A percentile compares a stretch with the other conserved stretches of the same genome.
Conservation (phyloP, 306 rosid species). For the Psophocarpus tetragonolobus region DNA sequence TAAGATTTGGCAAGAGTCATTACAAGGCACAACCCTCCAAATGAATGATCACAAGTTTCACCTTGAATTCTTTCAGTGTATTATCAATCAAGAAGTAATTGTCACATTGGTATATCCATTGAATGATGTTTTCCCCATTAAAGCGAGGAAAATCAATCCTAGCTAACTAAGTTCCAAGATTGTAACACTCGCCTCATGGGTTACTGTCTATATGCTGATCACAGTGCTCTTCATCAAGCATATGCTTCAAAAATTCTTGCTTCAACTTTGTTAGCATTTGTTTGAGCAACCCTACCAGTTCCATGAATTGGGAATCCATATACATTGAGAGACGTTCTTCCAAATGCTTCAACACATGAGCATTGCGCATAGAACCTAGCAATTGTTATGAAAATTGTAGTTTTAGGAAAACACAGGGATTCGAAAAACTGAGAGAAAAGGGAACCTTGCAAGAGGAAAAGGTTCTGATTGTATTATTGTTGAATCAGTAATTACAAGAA, state of each 20-base stretch:
- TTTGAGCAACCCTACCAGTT: too few species aligned
- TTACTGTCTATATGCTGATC: too few species aligned
- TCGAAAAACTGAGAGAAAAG: too few species aligned
- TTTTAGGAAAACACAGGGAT: too few species aligned
- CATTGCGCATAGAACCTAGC: too few species aligned
- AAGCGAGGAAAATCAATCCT: not conserved
- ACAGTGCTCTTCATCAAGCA: not conserved
- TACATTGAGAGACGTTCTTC: not conserved
- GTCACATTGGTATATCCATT: too few species aligned
- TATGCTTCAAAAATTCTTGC: not conserved
- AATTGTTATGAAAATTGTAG: too few species aligned
- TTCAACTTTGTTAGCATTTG: too few species aligned
- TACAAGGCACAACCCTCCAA: not conserved
- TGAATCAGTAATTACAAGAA: too few species aligned
- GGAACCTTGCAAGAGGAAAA: too few species aligned
- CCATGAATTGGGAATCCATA: not conserved
- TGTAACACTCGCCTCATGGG: not conserved
- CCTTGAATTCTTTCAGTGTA: not conserved
- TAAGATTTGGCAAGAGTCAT: not conserved
- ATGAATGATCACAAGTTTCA: not conserved
- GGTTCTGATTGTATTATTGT: too few species aligned
- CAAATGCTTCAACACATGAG: too few species aligned
- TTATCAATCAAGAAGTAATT: not conserved
- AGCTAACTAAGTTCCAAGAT: not conserved
- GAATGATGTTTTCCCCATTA: not conserved